A percentile compares a stretch with the other conserved stretches of the same genome.
These are phyloP conservation scores for Cystobasidium ongulense DNA, from an alignment of 768 basidiomycete genomes.

Conservation along the genomic window DNA sequence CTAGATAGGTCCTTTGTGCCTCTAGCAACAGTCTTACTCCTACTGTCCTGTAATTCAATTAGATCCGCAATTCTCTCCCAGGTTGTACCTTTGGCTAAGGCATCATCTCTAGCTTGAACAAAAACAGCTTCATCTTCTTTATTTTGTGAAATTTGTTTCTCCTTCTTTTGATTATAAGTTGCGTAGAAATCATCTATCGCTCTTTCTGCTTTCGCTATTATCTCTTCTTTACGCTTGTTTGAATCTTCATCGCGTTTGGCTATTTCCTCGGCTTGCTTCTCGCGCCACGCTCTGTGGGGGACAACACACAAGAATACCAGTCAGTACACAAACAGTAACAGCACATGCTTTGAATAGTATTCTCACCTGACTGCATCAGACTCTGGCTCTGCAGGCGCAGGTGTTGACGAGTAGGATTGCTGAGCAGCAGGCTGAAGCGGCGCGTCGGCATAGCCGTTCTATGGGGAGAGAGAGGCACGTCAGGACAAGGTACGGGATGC, in stretches of 20 bases:
- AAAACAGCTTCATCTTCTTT: constrained; percentile 85
- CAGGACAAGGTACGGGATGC: background rate
- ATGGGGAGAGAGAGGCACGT: no score
- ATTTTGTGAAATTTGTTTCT: constrained; percentile 83
- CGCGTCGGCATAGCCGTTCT: constrained; percentile 24
- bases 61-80: constrained; percentile 87
- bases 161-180: constrained; percentile 77
- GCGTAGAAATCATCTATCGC: constrained; percentile 86
- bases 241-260: constrained; percentile 71
- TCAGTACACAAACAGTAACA: background rate
- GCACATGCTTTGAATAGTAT: background rate
- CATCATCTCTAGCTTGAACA: constrained; percentile 60
- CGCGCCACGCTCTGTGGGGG: constrained; percentile 66
- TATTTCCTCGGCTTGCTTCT: constrained; percentile 75
- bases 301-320: background rate
- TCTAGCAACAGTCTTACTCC: constrained; percentile 88
- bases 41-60: constrained; percentile 85
- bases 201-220: constrained; percentile 70
- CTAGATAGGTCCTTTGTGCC: constrained; percentile 79
- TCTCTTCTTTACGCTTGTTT: constrained; percentile 67
- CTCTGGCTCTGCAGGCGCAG: constrained; percentile 27
- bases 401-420: constrained; percentile 1
- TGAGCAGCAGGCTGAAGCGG: background rate
- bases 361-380: constrained; percentile 30
- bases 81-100: constrained; percentile 79